Percentiles rank a stretch among this genome's conserved stretches.
Conservation (phyloP, 2,329 filamentous ascomycete genomes). For the Dactylellina leptospora region DNA sequence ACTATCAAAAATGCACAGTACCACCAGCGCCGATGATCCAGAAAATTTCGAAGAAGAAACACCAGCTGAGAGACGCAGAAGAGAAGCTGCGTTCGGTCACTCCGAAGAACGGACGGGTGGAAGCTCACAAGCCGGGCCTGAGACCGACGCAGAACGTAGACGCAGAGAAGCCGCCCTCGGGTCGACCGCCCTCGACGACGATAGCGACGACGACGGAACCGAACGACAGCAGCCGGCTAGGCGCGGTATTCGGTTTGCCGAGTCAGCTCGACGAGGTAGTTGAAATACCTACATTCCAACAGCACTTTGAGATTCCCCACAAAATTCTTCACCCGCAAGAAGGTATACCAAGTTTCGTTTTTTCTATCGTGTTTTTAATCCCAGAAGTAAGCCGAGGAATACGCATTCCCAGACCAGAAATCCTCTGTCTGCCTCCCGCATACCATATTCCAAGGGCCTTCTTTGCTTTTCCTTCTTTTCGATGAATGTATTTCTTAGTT, state of each 20-base stretch:
- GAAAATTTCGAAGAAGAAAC: conserved; percentile 70
- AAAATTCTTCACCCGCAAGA: background rate
- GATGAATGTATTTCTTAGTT: too few relatives aligned
- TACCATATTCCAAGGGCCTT: too few relatives aligned
- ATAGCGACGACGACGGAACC: conserved; percentile 49
- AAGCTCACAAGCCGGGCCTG: conserved; percentile 58
- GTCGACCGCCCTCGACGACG: conserved; percentile 9
- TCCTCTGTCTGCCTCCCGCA: too few relatives aligned
- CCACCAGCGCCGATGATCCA: conserved; percentile 28
- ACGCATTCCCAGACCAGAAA: too few relatives aligned
- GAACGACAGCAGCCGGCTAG: conserved; percentile 34
- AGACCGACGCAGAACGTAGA: conserved; percentile 78
- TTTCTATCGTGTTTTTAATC: conserved; percentile 10
- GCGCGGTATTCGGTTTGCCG: conserved; percentile 44
- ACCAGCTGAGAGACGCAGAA: conserved; percentile 75
- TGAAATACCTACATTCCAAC: conserved; percentile 3
- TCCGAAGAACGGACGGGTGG: background rate
- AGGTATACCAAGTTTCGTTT: background rate
- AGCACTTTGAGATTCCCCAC: background rate
- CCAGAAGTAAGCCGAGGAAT: conserved; percentile 15
- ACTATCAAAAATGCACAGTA: conserved; percentile 33
- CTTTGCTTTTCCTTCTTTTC: too few relatives aligned
- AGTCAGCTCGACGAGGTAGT: conserved; percentile 7
- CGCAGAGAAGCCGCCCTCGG: conserved; percentile 75
- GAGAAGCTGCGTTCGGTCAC: conserved; percentile 75